Base-by-base conservation (phyloP, 441 rosid species). In the Populus tomentosa region DNA sequence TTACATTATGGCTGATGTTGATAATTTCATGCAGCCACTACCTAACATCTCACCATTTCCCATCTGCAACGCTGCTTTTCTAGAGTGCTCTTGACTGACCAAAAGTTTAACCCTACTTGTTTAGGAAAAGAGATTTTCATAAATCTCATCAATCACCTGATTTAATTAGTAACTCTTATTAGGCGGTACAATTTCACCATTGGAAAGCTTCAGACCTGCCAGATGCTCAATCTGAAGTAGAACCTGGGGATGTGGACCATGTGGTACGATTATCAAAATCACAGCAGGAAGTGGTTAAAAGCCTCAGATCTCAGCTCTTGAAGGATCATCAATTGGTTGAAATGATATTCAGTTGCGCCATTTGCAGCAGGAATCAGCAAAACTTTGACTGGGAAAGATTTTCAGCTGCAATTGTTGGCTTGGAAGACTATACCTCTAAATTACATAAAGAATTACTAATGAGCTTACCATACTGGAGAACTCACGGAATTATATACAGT, bases 391-490 rank as follows among this genome's bases (percentile, higher is more conserved):
- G 90, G 89, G 75, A 23, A 56, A 74, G 26, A 28, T 82, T 92
- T 71, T 82, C 88, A 75, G 78, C 62, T 16, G 88, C 89, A 7
- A 61, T 90, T 80, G 74, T 66, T 46, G 82, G 79, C 8, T 92
- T 90, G 87, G 89, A 88, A 80, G 86, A 77, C 59, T 90, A 90
- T 76, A 79, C 79, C 3, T 2, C 40, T 50, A 85, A 82, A 83
- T 84, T 90, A 76, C 84, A 75, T 8, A 75, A 80, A 70, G 78
- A 89, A 42, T 79, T 95, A 21, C 70, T 81, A 24, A 66, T 73
- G 69, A 90, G 93, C 79, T 84, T 92, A 70, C 90, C 97, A 20
- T 74, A 80, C 18, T 94, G 98, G 99, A 85, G 78, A 88, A 71
- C 75, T 46, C 84, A 86, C 73, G 85, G 86, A 67, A 82, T 87